phyloP scores from a whole-genome alignment of 805 yeast species.

The Monosporozyma yasuniensis region DNA sequence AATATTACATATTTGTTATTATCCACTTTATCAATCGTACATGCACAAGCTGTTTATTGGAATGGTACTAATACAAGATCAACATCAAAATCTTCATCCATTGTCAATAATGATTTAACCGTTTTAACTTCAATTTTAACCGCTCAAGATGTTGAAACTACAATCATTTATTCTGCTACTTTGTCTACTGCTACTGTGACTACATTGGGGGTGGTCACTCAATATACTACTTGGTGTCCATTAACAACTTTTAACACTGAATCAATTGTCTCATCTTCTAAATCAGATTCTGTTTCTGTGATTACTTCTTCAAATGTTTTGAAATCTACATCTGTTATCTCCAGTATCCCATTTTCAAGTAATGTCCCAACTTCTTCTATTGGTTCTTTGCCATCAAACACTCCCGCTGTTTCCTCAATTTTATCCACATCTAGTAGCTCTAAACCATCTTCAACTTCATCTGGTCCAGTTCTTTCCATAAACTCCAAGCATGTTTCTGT shows the following conservation, averaged over 20 bases:
- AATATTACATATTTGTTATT: not conserved
- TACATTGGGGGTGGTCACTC: constrained; percentile 19
- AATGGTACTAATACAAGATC: not conserved
- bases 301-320: no score
- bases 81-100: not conserved
- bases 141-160: not conserved
- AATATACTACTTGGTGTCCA: constrained; percentile 34
- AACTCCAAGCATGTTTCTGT: no score
- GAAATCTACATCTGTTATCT: no score
- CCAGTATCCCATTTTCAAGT: no score
- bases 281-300: no score
- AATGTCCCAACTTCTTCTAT: no score
- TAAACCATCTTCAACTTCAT: no score
- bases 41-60: constrained; percentile 1
- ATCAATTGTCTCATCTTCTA: no score
- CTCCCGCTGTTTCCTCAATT: no score
- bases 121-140: constrained; percentile 4
- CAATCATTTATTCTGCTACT: constrained; percentile 2
- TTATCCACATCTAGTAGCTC: no score
- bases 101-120: not conserved
- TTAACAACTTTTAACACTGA: constrained; percentile 4
- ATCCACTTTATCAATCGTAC: not conserved
- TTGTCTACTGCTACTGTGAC: constrained; percentile 17
- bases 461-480: no score
- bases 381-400: no score